Evolutionary conservation across 1,139 yeast species (phyloP).

Genomic region (Chernovozyma aurita): DNA sequence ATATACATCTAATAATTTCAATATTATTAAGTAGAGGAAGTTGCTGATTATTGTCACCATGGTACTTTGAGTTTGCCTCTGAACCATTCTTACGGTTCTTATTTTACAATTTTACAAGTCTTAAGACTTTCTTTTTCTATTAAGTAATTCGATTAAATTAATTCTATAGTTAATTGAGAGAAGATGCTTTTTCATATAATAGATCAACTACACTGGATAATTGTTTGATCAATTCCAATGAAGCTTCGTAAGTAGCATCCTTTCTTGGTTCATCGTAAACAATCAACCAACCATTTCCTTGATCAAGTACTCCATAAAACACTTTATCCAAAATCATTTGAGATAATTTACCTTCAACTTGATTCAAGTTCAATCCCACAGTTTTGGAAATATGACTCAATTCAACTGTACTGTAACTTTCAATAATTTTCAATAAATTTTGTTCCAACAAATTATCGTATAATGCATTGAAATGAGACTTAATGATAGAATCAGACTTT

Average conservation of each 20-base stretch:
- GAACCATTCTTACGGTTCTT: no score
- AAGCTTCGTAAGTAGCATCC: constrained; percentile 86
- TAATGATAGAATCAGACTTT: constrained; percentile 80
- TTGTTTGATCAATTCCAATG: constrained; percentile 81
- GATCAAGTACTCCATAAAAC: constrained; percentile 93
- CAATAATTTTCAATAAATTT: constrained; percentile 88
- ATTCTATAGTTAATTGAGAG: constrained; percentile 43
- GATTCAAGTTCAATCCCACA: constrained; percentile 82
- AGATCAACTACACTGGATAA: constrained; percentile 87
- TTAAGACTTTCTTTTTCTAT: no score
- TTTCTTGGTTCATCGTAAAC: constrained; percentile 85
- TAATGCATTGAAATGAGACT: constrained; percentile 87
- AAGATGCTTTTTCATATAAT: constrained; percentile 88
- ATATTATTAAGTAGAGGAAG: no score
- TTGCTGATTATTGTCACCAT: neutral
- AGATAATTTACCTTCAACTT: constrained; percentile 89
- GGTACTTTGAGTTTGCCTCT: neutral
- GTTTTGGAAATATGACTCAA: constrained; percentile 81
- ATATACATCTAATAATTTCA: no score
- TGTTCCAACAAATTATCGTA: constrained; percentile 93
- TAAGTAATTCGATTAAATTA: no score
- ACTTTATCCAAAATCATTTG: constrained; percentile 96
- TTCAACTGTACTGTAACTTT: constrained; percentile 94
- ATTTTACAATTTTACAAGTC: no score
- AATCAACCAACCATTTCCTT: constrained; percentile 96